A percentile compares a stretch with the other conserved stretches of the same genome.
phyloP scores from a whole-genome alignment of 192 early-diverging fungal species.

The Irineochytrium annulatum region DNA sequence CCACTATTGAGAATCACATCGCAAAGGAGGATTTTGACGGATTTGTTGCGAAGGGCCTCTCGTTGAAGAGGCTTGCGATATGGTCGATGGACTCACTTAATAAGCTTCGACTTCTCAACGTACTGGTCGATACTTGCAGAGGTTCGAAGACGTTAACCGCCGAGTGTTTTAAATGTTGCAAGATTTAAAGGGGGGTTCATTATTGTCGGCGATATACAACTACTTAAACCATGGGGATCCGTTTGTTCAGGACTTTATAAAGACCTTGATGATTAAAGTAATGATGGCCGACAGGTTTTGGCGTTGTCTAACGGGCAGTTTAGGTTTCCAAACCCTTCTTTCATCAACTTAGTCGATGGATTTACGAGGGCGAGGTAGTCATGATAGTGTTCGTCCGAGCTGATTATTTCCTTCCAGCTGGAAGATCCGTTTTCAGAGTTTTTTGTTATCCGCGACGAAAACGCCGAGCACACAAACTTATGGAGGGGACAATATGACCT shows the following conservation, averaged over 20 bases:
- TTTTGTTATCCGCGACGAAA: conserved; percentile 65
- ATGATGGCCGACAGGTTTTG: background rate
- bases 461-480: conserved; percentile 60
- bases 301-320: background rate
- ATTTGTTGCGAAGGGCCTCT: conserved; percentile 50
- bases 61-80: conserved; percentile 76
- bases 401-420: too few species aligned
- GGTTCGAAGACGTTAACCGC: background rate
- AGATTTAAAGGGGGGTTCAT: conserved; percentile 63
- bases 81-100: conserved; percentile 82
- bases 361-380: conserved; percentile 93
- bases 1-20: conserved; percentile 76
- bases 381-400: too few species aligned
- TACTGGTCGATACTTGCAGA: conserved; percentile 51
- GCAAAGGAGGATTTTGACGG: conserved; percentile 32
- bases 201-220: conserved; percentile 72
- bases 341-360: conserved; percentile 84
- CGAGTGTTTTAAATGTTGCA: background rate
- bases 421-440: conserved; percentile 91
- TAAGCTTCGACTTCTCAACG: conserved; percentile 70
- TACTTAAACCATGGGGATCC: conserved; percentile 92
- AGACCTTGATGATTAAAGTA: conserved; percentile 56
- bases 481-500: conserved; percentile 82
- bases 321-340: conserved; percentile 84
- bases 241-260: conserved; percentile 72